Base-by-base conservation (phyloP, 164 flowering plant species). In the Umbellularia californica region DNA sequence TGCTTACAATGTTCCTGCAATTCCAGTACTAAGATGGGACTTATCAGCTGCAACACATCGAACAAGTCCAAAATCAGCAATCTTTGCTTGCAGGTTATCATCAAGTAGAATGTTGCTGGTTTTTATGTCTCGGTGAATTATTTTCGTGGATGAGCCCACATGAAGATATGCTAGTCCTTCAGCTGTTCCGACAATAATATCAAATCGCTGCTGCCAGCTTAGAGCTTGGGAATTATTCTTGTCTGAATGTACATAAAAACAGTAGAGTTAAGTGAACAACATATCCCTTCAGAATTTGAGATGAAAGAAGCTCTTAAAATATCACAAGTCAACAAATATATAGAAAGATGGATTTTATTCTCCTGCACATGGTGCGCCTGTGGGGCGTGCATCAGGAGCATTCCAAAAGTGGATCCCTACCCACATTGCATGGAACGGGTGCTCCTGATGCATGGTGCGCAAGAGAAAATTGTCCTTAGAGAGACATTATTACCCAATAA, bases 41-140 rank as follows among this genome's bases (percentile, higher is more conserved):
- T 82, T 79, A 75, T 90, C 93, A 68, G 84, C 88, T 0, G 93
- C 88, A 79, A 90, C 86, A 2, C 84, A 81, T 68, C 97, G 83
- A 50, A 88, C 97, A 58, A 92, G 93, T 71, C 97, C 93, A 80
- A 90, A 90, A 84, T 92, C 97, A n/a, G 97, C 93, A 81, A 92
- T 89, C 77, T 88, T 92, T 12, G 94, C 80, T 0, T 52, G 78
- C 50, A 83, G 85, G 35, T 92, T 85, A 55, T 89, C 84, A 72
- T 92, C 94, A 25, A 92, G 88, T 58, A 92, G 82, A 74, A 92
- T 58, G 70, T 92, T 92, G 86, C 90, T 87, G 22, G 82, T 66
- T 67, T 92, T 92, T 23, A 92, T 90, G 80, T 92, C 94, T 79
- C 92, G 85, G 74, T 92, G 93, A 72, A 90, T 89, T 72, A 92